These are phyloP conservation scores for Akanthomyces uredinophilus DNA, from an alignment of 2,329 filamentous ascomycete genomes.

Conservation along the genomic window DNA sequence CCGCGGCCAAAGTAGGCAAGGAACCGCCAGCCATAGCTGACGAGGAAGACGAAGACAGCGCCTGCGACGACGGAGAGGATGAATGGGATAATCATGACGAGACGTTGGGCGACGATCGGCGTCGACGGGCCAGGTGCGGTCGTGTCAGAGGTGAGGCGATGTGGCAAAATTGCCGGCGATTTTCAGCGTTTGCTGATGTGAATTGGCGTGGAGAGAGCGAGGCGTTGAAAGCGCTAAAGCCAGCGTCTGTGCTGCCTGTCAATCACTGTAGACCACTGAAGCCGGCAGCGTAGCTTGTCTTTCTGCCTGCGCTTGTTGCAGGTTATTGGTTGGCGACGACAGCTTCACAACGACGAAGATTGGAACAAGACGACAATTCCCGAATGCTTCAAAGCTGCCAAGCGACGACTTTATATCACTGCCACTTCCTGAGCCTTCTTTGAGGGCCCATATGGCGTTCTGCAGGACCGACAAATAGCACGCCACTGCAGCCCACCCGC, in stretches of 20 bases:
- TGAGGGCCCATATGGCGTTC: not conserved
- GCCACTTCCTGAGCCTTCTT: not conserved
- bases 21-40: slow-evolving; percentile 23
- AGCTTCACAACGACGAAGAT: not conserved
- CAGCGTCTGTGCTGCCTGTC: not conserved
- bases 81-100: slow-evolving; percentile 22
- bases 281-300: not conserved
- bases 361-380: not conserved
- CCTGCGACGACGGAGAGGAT: slow-evolving; percentile 32
- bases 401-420: not conserved
- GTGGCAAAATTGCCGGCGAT: not conserved
- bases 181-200: not conserved
- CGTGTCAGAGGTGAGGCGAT: slow-evolving; percentile 1
- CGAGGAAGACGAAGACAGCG: slow-evolving; percentile 27
- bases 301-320: not conserved
- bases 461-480: slow-evolving; percentile 4
- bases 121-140: not conserved
- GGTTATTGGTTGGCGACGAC: not conserved
- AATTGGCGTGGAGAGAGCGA: not conserved
- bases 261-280: not conserved
- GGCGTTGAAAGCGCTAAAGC: not conserved
- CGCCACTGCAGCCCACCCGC: not conserved
- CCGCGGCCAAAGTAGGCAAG: slow-evolving; percentile 21
- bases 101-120: not conserved
- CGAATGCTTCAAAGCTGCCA: not conserved